These are phyloP conservation scores for Edaphochlamys debaryana DNA, from an alignment of 139 green algal genomes.

Conservation along the genomic window DNA sequence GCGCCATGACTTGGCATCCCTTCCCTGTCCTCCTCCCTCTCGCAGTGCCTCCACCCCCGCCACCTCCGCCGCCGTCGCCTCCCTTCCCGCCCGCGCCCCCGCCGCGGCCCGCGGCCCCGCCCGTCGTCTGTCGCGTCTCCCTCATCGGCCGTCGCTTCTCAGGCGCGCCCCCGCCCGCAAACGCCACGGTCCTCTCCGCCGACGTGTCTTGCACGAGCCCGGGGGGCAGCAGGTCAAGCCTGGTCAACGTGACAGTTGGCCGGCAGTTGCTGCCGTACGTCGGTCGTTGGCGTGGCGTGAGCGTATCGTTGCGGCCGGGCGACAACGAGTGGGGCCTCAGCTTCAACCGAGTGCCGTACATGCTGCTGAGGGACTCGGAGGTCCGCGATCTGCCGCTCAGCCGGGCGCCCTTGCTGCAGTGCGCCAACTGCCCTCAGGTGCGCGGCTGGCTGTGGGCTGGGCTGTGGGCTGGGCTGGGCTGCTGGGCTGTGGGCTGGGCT, in stretches of 20 bases:
- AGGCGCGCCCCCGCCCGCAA: background rate
- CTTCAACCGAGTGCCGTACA: background rate
- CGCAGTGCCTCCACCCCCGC: background rate
- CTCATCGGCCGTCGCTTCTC: background rate
- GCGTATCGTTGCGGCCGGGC: background rate
- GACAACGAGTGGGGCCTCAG: background rate
- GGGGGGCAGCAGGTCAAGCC: background rate
- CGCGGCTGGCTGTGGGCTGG: too few relatives aligned
- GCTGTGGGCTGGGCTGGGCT: too few relatives aligned
- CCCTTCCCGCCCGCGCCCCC: background rate
- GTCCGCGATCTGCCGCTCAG: slow-evolving; percentile 1
- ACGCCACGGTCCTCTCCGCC: background rate
- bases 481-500: too few relatives aligned
- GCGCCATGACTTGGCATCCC: too few relatives aligned
- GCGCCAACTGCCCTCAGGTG: background rate
- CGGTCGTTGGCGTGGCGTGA: background rate
- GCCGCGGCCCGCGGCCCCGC: background rate
- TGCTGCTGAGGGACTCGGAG: background rate
- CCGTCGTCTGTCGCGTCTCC: background rate
- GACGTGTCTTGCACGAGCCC: background rate
- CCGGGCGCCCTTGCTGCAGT: background rate
- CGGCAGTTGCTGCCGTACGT: background rate
- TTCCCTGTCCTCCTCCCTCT: too few relatives aligned
- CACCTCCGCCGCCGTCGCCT: too few relatives aligned
- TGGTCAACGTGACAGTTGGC: background rate